Base-by-base conservation (phyloP, 2,329 filamentous ascomycete species). In the Xylaria sp. region DNA sequence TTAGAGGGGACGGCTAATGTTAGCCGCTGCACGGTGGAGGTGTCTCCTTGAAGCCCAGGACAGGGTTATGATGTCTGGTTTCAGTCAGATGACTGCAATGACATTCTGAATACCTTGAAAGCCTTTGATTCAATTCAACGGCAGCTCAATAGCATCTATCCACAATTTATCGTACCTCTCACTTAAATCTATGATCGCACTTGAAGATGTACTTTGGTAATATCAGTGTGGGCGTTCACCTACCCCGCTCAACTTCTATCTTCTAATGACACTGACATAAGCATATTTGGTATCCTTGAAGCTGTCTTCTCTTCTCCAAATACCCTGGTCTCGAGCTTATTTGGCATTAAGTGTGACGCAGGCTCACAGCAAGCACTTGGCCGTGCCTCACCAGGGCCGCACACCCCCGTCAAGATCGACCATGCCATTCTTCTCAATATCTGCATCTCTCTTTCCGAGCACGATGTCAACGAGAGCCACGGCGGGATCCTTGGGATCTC, bases 401-500 rank as follows among this genome's bases (percentile, higher is more conserved):
- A 75, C 31, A 6, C 73, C 73, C 5, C 73, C 74, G n/a, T 75
- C 74, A 12, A 75, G 33, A 41, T 72, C 68, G 0, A 74, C 36
- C 68, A 74, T 72, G 2, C 70, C 75, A 54, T 72, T 75, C 63
- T 75, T 76, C 20, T 64, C 46, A 48, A 72, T 60, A 49, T 72
- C 70, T 2, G 15, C 73, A 41, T 80, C 78, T 56, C 76, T 73
- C 52, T 76, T 75, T 2, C 79, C 79, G 31, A 66, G 46, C 2
- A 79, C 65, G 31, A 79, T 66, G 12, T 74, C 74, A 1, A 73
- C 70, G 0, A 80, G 71, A 0, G 70, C 75, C 10, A 62, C 33
- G 0, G 78, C 78, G 1, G 77, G 71, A 2, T 78, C 77, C 57
- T 72, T 74, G 0, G 78, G 68, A n/a, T 72, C 64, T 5, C 77